Percentiles rank a stretch among this genome's conserved stretches.
Conservation (phyloP, 768 basidiomycete genomes). For the Phylloporus scabripes region DNA sequence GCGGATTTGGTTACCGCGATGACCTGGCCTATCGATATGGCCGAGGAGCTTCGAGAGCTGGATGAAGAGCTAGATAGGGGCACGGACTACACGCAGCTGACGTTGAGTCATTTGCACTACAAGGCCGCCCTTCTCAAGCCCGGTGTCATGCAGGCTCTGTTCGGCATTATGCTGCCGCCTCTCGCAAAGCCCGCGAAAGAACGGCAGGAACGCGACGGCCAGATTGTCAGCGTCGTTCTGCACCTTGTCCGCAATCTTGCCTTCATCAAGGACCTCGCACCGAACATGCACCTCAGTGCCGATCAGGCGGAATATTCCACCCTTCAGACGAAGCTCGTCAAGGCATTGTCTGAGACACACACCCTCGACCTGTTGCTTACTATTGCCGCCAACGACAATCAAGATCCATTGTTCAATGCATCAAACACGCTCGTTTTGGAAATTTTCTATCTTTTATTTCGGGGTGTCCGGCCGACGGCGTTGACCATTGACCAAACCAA, state of each 20-base stretch:
- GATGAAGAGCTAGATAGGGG: conserved; percentile 72
- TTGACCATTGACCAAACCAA: conserved; percentile 58
- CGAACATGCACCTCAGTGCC: conserved; percentile 63
- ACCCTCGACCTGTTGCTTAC: conserved; percentile 78
- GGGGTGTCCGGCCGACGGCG: conserved; percentile 64
- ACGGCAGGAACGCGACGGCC: conserved; percentile 72
- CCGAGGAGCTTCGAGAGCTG: conserved; percentile 90
- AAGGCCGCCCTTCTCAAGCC: conserved; percentile 68
- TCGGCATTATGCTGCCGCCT: conserved; percentile 72
- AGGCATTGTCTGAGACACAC: conserved; percentile 62
- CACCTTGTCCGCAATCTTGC: conserved; percentile 91
- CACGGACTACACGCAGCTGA: conserved; percentile 84
- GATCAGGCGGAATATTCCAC: conserved; percentile 76
- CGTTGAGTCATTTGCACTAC: conserved; percentile 80
- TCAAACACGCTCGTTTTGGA: conserved; percentile 92
- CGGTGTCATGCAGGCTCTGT: conserved; percentile 63
- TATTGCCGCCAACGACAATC: conserved; percentile 70
- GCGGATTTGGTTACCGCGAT: conserved; percentile 92
- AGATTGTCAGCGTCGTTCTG: conserved; percentile 82
- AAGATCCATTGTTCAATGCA: conserved; percentile 73
- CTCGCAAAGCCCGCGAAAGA: conserved; percentile 66
- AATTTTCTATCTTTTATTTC: conserved; percentile 86
- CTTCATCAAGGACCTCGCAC: conserved; percentile 82
- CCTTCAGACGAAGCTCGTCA: conserved; percentile 74
- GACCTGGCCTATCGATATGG: conserved; percentile 98